phyloP scores from a whole-genome alignment of 768 basidiomycete genomes.

The Podaxis mareebaensis region DNA sequence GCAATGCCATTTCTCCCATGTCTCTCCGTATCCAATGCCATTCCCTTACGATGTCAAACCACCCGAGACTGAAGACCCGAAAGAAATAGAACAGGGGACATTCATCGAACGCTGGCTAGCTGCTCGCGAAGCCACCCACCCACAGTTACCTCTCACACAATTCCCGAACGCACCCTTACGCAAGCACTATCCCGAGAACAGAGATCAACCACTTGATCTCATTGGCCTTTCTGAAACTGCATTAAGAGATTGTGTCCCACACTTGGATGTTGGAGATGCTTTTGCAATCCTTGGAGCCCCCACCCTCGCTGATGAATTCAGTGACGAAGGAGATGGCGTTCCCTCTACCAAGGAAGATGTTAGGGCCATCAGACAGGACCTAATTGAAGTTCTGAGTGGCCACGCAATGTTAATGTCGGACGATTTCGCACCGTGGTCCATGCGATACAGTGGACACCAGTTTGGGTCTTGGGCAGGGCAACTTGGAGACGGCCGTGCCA shows the following conservation, averaged over 20 bases:
- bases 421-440: conserved; percentile 78
- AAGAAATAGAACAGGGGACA: conserved; percentile 50
- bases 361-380: conserved; percentile 58
- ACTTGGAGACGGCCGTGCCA: conserved; percentile 93
- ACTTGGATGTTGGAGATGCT: conserved; percentile 85
- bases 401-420: conserved; percentile 66
- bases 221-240: conserved; percentile 73
- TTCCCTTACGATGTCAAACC: conserved; percentile 81
- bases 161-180: conserved; percentile 36
- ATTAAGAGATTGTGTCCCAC: conserved; percentile 76
- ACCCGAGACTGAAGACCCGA: conserved; percentile 46
- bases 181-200: conserved; percentile 49
- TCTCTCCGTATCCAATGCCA: conserved; percentile 76
- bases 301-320: conserved; percentile 43
- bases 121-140: conserved; percentile 58
- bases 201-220: conserved; percentile 58
- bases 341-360: conserved; percentile 35
- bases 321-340: conserved; percentile 32
- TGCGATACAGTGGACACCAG: conserved; percentile 90
- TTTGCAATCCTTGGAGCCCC: conserved; percentile 66
- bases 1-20: conserved; percentile 73
- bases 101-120: conserved; percentile 80
- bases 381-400: conserved; percentile 83
- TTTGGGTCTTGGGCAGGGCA: conserved; percentile 93
- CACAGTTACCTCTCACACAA: conserved; percentile 20